phyloP scores from a whole-genome alignment of 495 filamentous ascomycete species.

The Aspergillus kassunensis region DNA sequence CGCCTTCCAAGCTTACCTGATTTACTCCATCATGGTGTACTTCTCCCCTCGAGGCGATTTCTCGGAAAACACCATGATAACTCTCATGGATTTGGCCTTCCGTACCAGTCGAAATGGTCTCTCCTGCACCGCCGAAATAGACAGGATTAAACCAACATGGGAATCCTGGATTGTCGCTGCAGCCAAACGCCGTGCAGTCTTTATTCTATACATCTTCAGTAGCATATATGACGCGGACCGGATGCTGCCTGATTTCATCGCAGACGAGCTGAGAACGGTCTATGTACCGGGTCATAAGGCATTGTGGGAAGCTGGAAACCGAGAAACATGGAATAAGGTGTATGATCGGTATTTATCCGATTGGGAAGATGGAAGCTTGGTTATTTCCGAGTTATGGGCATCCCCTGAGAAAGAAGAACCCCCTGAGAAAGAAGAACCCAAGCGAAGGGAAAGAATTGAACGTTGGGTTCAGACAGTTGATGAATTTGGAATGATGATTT shows the following conservation, averaged over 20 bases:
- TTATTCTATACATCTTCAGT: constrained; percentile 47
- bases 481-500: constrained; percentile 33
- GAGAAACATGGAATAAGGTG: constrained; percentile 32
- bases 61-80: constrained; percentile 33
- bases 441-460: constrained; percentile 16
- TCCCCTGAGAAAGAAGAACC: constrained; percentile 15
- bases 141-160: constrained; percentile 37
- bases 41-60: constrained; percentile 26
- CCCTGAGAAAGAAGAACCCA: constrained; percentile 9
- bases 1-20: constrained; percentile 47
- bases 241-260: constrained; percentile 38
- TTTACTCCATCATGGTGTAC: constrained; percentile 44
- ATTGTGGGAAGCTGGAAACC: constrained; percentile 34
- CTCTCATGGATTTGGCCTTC: constrained; percentile 45
- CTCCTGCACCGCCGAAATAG: constrained; percentile 22
- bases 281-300: constrained; percentile 29
- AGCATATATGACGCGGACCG: constrained; percentile 38
- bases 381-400: constrained; percentile 42
- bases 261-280: constrained; percentile 33
- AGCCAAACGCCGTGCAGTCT: constrained; percentile 43
- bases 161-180: constrained; percentile 48
- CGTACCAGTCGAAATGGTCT: constrained; percentile 19
- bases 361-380: constrained; percentile 37
- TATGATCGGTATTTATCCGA: constrained; percentile 28
- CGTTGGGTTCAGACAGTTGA: constrained; percentile 25